A percentile compares a stretch with the other conserved stretches of the same genome.
Evolutionary conservation across 1,139 yeast species (phyloP).

Genomic region (Sugiyamaella japonica): DNA sequence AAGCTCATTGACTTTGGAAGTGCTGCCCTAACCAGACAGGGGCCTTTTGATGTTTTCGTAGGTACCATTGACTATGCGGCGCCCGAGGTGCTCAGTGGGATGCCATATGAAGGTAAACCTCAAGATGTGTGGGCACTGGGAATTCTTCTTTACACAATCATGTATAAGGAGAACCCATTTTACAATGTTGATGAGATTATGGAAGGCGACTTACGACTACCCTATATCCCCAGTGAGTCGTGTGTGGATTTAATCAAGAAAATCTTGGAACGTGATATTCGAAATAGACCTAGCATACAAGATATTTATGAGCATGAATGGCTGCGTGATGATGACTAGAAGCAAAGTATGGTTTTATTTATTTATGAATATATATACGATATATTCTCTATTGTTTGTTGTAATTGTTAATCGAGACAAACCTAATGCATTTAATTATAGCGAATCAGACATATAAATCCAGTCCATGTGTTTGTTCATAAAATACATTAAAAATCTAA

Average conservation of each 20-base stretch:
- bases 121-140: conserved; percentile 99
- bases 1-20: conserved; percentile 94
- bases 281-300: conserved; percentile 67
- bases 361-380: conserved; percentile 6
- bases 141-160: conserved; percentile 77
- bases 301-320: conserved; percentile 69
- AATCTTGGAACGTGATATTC: conserved; percentile 65
- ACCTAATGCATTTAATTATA: neutral
- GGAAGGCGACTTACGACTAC: conserved; percentile 79
- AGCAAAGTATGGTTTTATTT: neutral
- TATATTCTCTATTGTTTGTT: neutral
- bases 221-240: conserved; percentile 58
- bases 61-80: conserved; percentile 98
- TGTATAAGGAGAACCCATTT: conserved; percentile 95
- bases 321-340: conserved; percentile 44
- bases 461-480: neutral
- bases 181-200: conserved; percentile 92
- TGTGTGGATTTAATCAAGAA: conserved; percentile 56
- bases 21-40: conserved; percentile 84
- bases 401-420: neutral
- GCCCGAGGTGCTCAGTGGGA: conserved; percentile 89
- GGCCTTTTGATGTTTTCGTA: conserved; percentile 95
- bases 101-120: conserved; percentile 85
- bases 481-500: neutral
- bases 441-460: neutral